These are phyloP conservation scores for Claviceps quebecensis DNA, from an alignment of 2,329 filamentous ascomycete genomes.

Conservation along the genomic window DNA sequence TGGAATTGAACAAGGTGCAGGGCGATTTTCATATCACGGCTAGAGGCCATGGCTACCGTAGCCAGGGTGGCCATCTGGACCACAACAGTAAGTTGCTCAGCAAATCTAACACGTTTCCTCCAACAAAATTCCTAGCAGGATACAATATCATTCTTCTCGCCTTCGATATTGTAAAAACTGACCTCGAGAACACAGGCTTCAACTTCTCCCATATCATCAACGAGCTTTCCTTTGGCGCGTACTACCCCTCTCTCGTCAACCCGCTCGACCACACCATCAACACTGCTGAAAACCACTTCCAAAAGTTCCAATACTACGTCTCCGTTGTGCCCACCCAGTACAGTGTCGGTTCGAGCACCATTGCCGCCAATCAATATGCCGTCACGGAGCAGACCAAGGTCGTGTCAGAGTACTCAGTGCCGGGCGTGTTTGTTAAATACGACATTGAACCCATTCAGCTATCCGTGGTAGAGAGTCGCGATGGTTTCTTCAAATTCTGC, in stretches of 20 bases:
- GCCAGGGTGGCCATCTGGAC: constrained; percentile 63
- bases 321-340: constrained; percentile 92
- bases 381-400: constrained; percentile 75
- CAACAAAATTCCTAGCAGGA: no score
- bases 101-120: no score
- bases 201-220: constrained; percentile 97
- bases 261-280: constrained; percentile 87
- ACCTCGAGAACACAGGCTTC: constrained; percentile 45
- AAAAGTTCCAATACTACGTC: constrained; percentile 97
- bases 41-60: constrained; percentile 84
- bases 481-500: constrained; percentile 58
- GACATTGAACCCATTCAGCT: constrained; percentile 93
- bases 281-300: constrained; percentile 60
- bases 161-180: background rate
- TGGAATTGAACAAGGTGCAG: constrained; percentile 93
- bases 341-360: constrained; percentile 50
- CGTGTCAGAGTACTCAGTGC: constrained; percentile 56
- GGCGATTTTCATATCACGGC: constrained; percentile 98
- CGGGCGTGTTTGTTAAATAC: constrained; percentile 96
- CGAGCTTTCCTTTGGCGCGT: constrained; percentile 93
- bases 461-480: constrained; percentile 68
- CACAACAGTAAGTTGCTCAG: constrained; percentile 49
- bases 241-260: constrained; percentile 86
- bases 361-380: constrained; percentile 95
- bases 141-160: no score